These are phyloP conservation scores for Gigaspora rosea DNA, from an alignment of 192 early-diverging fungal genomes.

Conservation along the genomic window DNA sequence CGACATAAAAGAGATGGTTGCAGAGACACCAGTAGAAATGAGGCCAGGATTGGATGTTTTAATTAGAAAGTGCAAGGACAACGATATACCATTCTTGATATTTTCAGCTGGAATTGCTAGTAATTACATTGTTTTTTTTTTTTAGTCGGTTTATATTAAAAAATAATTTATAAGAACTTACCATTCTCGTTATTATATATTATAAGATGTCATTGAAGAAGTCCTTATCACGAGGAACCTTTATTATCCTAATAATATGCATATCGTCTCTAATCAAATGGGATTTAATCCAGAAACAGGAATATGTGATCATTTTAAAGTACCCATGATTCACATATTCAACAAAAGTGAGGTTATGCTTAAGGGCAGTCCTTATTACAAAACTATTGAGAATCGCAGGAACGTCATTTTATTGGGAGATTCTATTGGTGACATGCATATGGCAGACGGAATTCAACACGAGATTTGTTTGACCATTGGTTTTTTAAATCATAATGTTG, in stretches of 20 bases:
- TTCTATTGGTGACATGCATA: constrained; percentile 68
- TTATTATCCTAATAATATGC: constrained; percentile 51
- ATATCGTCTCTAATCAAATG: constrained; percentile 75
- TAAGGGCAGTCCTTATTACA: constrained; percentile 47
- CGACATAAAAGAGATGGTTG: constrained; percentile 55
- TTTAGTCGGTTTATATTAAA: neutral
- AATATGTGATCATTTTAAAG: constrained; percentile 59
- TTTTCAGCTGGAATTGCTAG: constrained; percentile 70
- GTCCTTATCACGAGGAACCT: constrained; percentile 47
- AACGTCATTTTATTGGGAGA: constrained; percentile 76
- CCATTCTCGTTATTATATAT: neutral
- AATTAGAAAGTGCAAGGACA: constrained; percentile 35
- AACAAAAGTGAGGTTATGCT: constrained; percentile 70
- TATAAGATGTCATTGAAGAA: constrained; percentile 63
- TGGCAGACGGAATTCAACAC: constrained; percentile 62
- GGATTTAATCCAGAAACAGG: constrained; percentile 54
- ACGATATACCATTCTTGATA: constrained; percentile 61
- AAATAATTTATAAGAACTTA: neutral
- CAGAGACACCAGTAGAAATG: constrained; percentile 50
- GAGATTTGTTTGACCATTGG: constrained; percentile 65
- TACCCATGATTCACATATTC: constrained; percentile 70
- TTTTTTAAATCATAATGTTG: constrained; percentile 67
- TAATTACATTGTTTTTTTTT: constrained; percentile 21
- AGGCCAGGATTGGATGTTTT: constrained; percentile 49
- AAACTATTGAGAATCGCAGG: constrained; percentile 42